phyloP scores from a whole-genome alignment of 2,329 filamentous ascomycete species.

The Neonectria hederae region DNA sequence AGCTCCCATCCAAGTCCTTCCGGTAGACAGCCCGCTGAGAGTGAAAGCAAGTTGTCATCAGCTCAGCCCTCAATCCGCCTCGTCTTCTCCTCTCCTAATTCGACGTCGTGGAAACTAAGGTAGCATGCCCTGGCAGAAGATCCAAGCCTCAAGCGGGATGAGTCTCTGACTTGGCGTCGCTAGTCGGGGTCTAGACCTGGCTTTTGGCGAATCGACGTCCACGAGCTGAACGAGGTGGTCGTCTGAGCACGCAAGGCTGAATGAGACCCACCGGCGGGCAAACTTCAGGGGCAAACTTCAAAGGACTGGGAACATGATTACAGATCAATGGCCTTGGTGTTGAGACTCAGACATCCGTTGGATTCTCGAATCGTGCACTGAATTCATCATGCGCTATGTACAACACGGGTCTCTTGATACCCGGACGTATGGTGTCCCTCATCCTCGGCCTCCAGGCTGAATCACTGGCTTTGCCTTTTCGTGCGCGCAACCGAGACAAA shows the following conservation, averaged over 20 bases:
- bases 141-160: not conserved
- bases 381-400: slow-evolving; percentile 37
- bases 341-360: not conserved
- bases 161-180: not conserved
- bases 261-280: not conserved
- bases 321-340: not conserved
- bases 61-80: not conserved
- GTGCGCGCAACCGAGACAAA: slow-evolving; percentile 4
- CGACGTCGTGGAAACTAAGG: not conserved
- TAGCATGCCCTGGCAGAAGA: not conserved
- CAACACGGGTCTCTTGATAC: slow-evolving; percentile 19
- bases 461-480: slow-evolving; percentile 3
- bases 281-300: not conserved
- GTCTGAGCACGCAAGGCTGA: not conserved
- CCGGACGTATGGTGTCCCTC: slow-evolving; percentile 16
- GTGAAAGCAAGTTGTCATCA: not conserved
- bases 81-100: not conserved
- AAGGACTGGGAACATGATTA: not conserved
- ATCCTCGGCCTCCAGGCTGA: slow-evolving; percentile 7
- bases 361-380: slow-evolving; percentile 18
- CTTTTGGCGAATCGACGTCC: not conserved
- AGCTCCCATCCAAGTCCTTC: not conserved
- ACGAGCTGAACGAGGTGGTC: not conserved
- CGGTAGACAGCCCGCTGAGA: not conserved
- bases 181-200: not conserved